Evolutionary conservation across 2,329 filamentous ascomycete species (phyloP), one percentile per base, ranked within the genome.

Genomic region (Diaporthe destruens): DNA sequence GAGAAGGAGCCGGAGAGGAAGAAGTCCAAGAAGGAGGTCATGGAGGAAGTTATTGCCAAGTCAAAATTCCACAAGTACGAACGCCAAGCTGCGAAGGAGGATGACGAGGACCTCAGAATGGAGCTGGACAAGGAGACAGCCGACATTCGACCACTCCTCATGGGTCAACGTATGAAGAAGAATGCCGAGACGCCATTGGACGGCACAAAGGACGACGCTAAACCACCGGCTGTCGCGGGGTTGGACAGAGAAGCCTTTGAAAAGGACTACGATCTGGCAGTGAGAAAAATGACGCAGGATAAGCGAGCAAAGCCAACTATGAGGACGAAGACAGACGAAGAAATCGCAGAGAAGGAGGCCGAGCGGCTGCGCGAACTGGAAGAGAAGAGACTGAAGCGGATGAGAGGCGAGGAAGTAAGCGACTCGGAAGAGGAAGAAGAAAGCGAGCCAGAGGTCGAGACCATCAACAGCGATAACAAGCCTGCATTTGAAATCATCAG

Each of bases 41-140:
- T 98, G 94, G 93, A 98, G 79, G 97, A 99, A 82, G 88, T 99
- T 74, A 98, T 99, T 76, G 94, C 95, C 74, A 99, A 99, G 83
- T 98, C 96, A 0, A 99, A 99, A 80, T 87, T 94, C 75, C 89
- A 98, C 87, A 98, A 98, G 83, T 95, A 96, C 79, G 95, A 98
- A 83, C 91, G 96, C 53, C 96, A 99, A 82, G 92, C 94, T 74
- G 90, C 91, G 36, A 98, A 98, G 80, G 96, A 98, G 74, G 94
- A 96, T 65, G 96, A 99, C 77, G 94, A 97, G 66, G 96, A 98
- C 76, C 82, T 98, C 69, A 89, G 95, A 73, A 91, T 92, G 72
- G 91, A 95, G 80, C 86, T 99, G 20, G 95, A 99, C 81, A 92
- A 95, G 80, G 94, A 94, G 53, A 87, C 98, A 74, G 88, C 89